A percentile compares a stretch with the other conserved stretches of the same genome.
phyloP scores from a whole-genome alignment of 1,139 yeast genomes.

The Meyerozyma athensensis region DNA sequence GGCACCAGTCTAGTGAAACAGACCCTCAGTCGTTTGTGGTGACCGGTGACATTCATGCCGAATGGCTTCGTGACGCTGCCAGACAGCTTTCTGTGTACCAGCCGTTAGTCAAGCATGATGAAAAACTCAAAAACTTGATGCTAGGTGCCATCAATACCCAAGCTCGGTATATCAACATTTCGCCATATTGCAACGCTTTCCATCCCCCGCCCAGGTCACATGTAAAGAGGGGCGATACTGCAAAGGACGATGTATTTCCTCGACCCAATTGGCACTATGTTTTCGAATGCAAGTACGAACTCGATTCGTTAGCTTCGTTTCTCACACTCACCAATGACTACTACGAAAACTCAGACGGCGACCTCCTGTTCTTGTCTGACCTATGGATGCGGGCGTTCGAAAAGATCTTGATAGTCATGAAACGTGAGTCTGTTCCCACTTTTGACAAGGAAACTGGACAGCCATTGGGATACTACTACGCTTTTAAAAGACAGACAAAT shows the following conservation, averaged over 20 bases:
- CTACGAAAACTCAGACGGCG: constrained; percentile 47
- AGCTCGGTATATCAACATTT: constrained; percentile 51
- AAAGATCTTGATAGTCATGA: constrained; percentile 47
- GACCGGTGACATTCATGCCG: constrained; percentile 89
- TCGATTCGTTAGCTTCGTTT: constrained; percentile 82
- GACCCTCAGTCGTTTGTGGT: constrained; percentile 55
- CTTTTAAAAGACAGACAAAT: constrained; percentile 69
- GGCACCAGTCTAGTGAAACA: constrained; percentile 39
- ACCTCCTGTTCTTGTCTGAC: constrained; percentile 45
- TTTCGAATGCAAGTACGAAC: constrained; percentile 86
- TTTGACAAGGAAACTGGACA: constrained; percentile 55
- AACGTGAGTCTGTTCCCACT: constrained; percentile 61
- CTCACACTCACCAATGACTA: constrained; percentile 72
- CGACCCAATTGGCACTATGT: constrained; percentile 65
- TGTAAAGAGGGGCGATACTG: constrained; percentile 48
- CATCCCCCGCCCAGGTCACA: constrained; percentile 73
- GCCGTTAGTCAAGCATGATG: constrained; percentile 51
- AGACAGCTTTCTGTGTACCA: constrained; percentile 78
- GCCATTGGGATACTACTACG: constrained; percentile 47
- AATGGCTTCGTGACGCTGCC: constrained; percentile 85
- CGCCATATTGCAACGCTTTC: constrained; percentile 88
- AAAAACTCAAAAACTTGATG: constrained; percentile 46
- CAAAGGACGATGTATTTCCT: constrained; percentile 65
- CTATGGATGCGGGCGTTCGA: constrained; percentile 61
- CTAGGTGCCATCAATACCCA: constrained; percentile 82